These are phyloP conservation scores for Aspergillaceae sp. DNA, from an alignment of 2,329 filamentous ascomycete species.

Conservation along the genomic window DNA sequence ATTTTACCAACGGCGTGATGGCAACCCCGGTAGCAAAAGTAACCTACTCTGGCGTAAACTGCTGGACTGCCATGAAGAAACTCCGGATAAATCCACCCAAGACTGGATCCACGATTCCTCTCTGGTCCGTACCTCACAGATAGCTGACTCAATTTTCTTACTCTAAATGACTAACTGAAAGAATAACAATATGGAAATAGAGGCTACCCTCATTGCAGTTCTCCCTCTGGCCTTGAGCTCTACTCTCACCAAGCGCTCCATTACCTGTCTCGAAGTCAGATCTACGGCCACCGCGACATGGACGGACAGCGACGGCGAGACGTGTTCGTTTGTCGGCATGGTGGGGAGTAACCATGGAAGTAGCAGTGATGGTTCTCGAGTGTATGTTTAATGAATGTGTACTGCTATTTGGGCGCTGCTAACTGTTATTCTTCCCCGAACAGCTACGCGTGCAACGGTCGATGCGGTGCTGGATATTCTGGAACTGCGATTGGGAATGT, in stretches of 20 bases:
- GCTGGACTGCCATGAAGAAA: no score
- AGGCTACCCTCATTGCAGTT: not conserved
- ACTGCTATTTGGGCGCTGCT: no score
- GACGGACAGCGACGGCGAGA: constrained; percentile 9
- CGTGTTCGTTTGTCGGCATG: constrained; percentile 6
- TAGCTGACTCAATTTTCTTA: not conserved
- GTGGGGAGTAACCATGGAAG: constrained; percentile 11
- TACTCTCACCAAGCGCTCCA: constrained; percentile 5
- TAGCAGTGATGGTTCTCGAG: constrained; percentile 6
- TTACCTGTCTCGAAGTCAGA: constrained; percentile 10
- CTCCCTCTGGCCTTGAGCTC: not conserved
- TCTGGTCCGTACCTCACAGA: not conserved
- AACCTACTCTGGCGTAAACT: no score
- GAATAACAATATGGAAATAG: not conserved
- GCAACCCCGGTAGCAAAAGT: no score
- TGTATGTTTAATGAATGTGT: constrained; percentile 3
- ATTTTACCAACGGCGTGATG: no score
- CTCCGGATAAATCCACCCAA: no score
- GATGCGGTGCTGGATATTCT: constrained; percentile 10
- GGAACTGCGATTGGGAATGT: constrained; percentile 9
- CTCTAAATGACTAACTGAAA: no score
- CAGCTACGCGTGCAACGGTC: constrained; percentile 13
- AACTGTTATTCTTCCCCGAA: no score
- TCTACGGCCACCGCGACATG: constrained; percentile 9
- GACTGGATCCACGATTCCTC: no score